Conservation (phyloP, 768 basidiomycete genomes). For the Psilocybe sp. region DNA sequence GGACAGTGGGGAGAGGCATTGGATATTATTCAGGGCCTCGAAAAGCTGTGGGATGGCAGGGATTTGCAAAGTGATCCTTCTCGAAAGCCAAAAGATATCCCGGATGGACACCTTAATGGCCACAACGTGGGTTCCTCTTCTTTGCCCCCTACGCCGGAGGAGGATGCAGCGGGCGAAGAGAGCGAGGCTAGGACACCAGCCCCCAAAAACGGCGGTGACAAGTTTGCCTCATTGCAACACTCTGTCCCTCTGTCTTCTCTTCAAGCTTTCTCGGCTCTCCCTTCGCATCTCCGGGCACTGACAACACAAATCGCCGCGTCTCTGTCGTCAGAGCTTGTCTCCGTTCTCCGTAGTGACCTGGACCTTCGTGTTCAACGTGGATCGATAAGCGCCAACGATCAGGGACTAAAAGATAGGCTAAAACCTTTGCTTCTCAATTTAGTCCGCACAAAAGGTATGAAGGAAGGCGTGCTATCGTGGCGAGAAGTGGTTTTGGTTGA, state of each 20-base stretch:
- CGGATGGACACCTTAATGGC: constrained; percentile 16
- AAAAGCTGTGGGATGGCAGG: constrained; percentile 49
- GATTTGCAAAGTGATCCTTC: not conserved
- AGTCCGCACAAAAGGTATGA: constrained; percentile 65
- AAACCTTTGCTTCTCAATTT: constrained; percentile 78
- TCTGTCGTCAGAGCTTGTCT: constrained; percentile 75
- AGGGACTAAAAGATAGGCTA: constrained; percentile 59
- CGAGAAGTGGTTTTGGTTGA: constrained; percentile 64
- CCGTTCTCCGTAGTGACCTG: constrained; percentile 65
- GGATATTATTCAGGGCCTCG: constrained; percentile 66
- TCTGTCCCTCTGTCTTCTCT: constrained; percentile 65
- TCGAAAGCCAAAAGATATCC: not conserved
- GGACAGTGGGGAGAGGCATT: constrained; percentile 90
- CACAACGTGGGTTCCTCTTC: constrained; percentile 20
- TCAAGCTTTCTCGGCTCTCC: constrained; percentile 71
- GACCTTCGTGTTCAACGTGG: constrained; percentile 36
- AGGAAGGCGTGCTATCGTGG: constrained; percentile 69
- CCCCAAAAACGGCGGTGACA: constrained; percentile 11
- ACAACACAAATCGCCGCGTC: constrained; percentile 75
- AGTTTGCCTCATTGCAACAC: constrained; percentile 19
- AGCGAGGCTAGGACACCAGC: not conserved
- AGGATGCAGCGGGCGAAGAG: constrained; percentile 19
- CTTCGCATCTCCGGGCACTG: constrained; percentile 65
- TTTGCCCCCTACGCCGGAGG: constrained; percentile 38
- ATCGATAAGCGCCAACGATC: constrained; percentile 24